Evolutionary conservation across 352 stramenopile genomes (phyloP).

Genomic region (Pythium diclinum): DNA sequence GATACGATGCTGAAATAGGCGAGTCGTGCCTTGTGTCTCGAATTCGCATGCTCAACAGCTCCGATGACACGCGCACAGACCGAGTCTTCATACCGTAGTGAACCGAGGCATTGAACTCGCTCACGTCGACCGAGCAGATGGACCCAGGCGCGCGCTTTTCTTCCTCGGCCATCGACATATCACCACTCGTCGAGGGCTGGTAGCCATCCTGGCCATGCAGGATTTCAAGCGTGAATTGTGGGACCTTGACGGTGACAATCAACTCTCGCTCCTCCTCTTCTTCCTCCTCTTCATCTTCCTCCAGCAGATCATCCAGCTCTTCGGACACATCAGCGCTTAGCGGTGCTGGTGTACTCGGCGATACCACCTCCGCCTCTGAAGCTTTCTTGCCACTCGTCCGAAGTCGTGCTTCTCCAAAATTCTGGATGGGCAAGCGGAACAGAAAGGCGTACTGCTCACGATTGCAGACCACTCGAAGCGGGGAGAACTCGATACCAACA

Average conservation of each 20-base stretch:
- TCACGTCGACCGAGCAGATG: slow-evolving; percentile 65
- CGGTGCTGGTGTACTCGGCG: neutral
- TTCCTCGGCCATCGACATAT: slow-evolving; percentile 70
- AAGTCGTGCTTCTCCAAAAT: slow-evolving; percentile 59
- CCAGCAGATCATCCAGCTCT: neutral
- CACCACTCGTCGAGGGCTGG: slow-evolving; percentile 68
- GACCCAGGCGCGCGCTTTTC: slow-evolving; percentile 63
- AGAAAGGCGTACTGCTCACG: slow-evolving; percentile 83
- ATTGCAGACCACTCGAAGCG: slow-evolving; percentile 77
- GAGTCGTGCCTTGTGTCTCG: slow-evolving; percentile 61
- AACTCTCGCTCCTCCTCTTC: slow-evolving; percentile 43
- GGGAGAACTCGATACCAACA: slow-evolving; percentile 48
- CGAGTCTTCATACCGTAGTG: slow-evolving; percentile 57
- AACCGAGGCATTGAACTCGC: slow-evolving; percentile 37
- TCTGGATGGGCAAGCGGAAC: slow-evolving; percentile 68
- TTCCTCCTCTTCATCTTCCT: slow-evolving; percentile 27
- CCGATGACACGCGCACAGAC: slow-evolving; percentile 43
- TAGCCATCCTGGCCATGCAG: slow-evolving; percentile 74
- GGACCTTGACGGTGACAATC: slow-evolving; percentile 54
- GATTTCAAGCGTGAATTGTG: slow-evolving; percentile 79
- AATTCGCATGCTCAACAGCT: slow-evolving; percentile 58
- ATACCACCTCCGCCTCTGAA: neutral
- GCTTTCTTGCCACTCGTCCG: neutral
- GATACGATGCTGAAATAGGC: slow-evolving; percentile 58
- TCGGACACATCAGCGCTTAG: neutral